These are phyloP conservation scores for Colletotrichum liaoningense DNA, from an alignment of 2,329 filamentous ascomycete genomes.

Conservation along the genomic window DNA sequence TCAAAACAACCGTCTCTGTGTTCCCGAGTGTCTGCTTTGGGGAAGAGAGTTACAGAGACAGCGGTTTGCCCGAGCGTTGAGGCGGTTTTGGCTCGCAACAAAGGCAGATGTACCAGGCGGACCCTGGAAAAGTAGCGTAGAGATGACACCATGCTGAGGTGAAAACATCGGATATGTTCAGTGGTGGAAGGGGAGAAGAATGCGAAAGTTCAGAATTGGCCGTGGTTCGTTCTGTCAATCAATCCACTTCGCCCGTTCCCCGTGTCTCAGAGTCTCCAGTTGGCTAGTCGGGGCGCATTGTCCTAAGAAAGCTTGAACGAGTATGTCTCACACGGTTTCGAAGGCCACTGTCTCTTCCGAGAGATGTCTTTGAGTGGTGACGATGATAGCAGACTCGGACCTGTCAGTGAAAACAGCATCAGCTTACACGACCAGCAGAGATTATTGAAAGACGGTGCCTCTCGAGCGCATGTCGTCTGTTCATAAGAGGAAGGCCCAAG, in stretches of 20 bases:
- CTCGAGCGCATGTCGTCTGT: constrained; percentile 14
- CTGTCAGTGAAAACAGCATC: neutral
- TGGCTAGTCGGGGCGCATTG: constrained; percentile 17
- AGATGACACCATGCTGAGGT: constrained; percentile 27
- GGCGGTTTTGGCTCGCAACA: neutral
- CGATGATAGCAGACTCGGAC: neutral
- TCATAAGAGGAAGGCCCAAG: constrained; percentile 16
- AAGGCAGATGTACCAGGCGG: constrained; percentile 20
- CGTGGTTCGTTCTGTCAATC: constrained; percentile 15
- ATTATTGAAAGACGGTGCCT: neutral
- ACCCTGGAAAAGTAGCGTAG: neutral
- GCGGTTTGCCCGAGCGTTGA: constrained; percentile 5
- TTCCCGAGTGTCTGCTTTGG: neutral
- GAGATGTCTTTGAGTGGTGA: neutral
- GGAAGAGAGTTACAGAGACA: constrained; percentile 19
- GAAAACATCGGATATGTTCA: constrained; percentile 18
- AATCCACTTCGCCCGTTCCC: neutral
- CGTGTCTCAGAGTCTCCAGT: constrained; percentile 10
- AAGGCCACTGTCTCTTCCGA: neutral
- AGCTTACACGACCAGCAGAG: neutral
- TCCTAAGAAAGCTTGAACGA: constrained; percentile 13
- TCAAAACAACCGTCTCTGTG: neutral
- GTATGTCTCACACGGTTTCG: constrained; percentile 30
- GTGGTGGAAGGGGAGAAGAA: neutral
- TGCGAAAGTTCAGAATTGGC: neutral